Percentiles rank a stretch among this genome's conserved stretches.
These are phyloP conservation scores for Capronia coronata DNA, from an alignment of 2,329 filamentous ascomycete genomes.

Conservation along the genomic window DNA sequence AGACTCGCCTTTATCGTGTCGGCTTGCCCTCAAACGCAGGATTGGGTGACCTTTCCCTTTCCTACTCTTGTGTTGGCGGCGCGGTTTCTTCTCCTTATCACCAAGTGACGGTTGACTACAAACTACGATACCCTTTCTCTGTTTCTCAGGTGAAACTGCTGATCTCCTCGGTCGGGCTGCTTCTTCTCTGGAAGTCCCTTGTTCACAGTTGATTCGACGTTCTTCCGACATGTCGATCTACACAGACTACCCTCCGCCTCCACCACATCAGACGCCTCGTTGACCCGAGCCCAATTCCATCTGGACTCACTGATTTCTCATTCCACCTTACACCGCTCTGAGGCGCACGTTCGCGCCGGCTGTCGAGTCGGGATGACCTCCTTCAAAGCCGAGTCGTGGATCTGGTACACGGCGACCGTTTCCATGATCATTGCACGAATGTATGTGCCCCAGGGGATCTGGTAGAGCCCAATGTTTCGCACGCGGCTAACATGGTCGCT, in stretches of 20 bases:
- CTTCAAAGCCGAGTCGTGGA: conserved; percentile 28
- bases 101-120: no score
- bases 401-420: conserved; percentile 26
- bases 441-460: conserved; percentile 19
- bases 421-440: conserved; percentile 24
- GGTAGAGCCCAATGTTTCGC: no score
- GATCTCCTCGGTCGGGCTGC: background rate
- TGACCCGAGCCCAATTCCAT: background rate
- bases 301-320: conserved; percentile 5
- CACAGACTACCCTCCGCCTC: background rate
- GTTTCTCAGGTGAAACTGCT: no score
- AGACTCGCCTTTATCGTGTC: no score
- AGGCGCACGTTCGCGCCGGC: background rate
- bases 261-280: background rate
- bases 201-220: background rate
- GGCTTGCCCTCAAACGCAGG: no score
- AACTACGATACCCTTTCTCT: no score
- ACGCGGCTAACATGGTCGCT: background rate
- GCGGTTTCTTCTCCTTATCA: no score
- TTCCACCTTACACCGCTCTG: background rate
- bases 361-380: conserved; percentile 15
- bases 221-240: conserved; percentile 5
- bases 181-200: no score
- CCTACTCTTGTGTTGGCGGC: no score
- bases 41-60: no score